Evolutionary conservation across 1,284 basidiomycete species (phyloP).

Genomic region (Cutaneotrichosporon arboriforme): DNA sequence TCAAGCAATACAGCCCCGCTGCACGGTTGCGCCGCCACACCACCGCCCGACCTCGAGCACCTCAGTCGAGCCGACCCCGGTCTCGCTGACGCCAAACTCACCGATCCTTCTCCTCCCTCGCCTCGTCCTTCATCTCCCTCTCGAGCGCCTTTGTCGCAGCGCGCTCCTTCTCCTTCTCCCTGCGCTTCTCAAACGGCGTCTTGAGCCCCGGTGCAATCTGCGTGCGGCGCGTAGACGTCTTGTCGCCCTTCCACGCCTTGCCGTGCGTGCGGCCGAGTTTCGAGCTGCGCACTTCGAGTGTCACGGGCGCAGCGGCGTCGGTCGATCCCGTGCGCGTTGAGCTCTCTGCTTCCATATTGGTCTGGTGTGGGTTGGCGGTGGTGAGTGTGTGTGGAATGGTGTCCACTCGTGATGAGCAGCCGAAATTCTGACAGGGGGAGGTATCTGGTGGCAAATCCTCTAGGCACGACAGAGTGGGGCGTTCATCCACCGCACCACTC

Average conservation of each 20-base stretch:
- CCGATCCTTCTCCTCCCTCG: conserved; percentile 38
- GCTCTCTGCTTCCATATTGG: not conserved
- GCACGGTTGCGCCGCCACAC: no score
- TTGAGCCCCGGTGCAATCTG: conserved; percentile 38
- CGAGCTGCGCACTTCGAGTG: conserved; percentile 18
- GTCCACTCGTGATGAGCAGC: no score
- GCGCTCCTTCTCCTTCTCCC: conserved; percentile 36
- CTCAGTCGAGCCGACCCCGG: not conserved
- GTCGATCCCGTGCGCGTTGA: not conserved
- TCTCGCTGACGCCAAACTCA: conserved; percentile 20
- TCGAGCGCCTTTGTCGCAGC: conserved; percentile 44
- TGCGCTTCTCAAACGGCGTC: conserved; percentile 39
- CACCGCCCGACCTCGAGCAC: no score
- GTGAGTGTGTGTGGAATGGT: not conserved
- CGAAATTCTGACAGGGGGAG: no score
- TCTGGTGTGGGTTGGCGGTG: not conserved
- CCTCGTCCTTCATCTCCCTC: conserved; percentile 47
- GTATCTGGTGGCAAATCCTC: not conserved
- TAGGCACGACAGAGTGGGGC: no score
- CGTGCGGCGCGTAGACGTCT: conserved; percentile 36
- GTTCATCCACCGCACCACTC: no score
- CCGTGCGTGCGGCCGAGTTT: conserved; percentile 40
- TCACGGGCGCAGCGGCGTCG: not conserved
- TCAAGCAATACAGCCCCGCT: no score
- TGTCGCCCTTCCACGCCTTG: conserved; percentile 45